Evolutionary conservation across 345 rosid species (phyloP).

Genomic region (Acer negundo): DNA sequence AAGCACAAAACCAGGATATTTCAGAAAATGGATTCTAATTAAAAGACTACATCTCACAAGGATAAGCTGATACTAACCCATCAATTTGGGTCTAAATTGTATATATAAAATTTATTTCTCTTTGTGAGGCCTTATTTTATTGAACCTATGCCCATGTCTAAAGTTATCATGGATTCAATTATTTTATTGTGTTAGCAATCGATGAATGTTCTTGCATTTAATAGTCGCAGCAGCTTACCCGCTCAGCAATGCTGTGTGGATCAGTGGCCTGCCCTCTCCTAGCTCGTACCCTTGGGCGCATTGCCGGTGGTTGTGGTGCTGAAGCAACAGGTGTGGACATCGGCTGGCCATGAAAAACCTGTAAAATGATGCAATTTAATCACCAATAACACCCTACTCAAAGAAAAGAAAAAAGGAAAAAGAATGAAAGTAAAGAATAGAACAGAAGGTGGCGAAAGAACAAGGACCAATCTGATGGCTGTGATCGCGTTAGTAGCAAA

Average conservation of each 20-base stretch:
- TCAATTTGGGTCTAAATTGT: neutral
- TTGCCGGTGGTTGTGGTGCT: conserved; percentile 86
- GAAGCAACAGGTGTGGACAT: conserved; percentile 65
- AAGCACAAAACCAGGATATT: neutral
- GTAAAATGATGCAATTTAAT: conserved; percentile 25
- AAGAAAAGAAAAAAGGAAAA: neutral
- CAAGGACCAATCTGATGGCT: no score
- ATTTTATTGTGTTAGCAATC: neutral
- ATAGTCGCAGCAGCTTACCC: conserved; percentile 47
- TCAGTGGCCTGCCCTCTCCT: conserved; percentile 99
- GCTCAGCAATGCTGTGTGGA: conserved; percentile 99
- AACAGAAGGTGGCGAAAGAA: neutral
- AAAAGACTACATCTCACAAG: neutral
- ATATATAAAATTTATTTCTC: neutral
- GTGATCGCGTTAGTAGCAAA: neutral
- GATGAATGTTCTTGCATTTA: neutral
- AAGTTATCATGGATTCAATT: neutral
- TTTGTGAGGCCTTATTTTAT: neutral
- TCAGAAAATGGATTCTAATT: neutral
- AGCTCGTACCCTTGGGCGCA: conserved; percentile 98
- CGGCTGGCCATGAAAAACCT: conserved; percentile 95
- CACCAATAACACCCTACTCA: neutral
- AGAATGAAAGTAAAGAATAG: neutral
- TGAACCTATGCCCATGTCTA: neutral
- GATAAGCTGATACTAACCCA: neutral